These are phyloP conservation scores for Hyaloscypha hepaticicola DNA, from an alignment of 495 filamentous ascomycete genomes.

Conservation along the genomic window DNA sequence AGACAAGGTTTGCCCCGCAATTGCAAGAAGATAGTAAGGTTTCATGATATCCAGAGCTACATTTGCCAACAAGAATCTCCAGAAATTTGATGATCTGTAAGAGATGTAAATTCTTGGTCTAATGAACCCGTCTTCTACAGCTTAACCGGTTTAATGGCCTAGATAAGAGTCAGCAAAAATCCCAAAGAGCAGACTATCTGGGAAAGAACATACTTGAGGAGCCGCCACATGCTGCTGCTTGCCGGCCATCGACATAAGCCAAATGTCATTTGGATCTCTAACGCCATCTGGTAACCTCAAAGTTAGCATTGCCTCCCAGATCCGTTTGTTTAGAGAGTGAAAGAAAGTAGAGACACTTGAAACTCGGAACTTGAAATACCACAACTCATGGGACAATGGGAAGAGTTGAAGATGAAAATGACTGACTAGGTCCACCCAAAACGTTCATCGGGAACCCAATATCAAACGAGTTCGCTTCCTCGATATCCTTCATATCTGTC, in stretches of 20 bases:
- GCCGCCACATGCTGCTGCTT: slow-evolving; percentile 45
- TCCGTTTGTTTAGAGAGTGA: too few species aligned
- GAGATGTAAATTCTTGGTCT: too few species aligned
- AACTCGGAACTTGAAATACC: neutral
- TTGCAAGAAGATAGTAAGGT: too few species aligned
- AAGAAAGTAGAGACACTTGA: neutral
- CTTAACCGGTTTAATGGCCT: slow-evolving; percentile 20
- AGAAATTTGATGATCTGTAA: too few species aligned
- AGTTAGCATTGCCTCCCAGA: neutral
- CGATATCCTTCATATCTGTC: slow-evolving; percentile 66
- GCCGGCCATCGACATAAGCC: slow-evolving; percentile 44
- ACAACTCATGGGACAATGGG: neutral
- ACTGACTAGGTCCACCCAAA: slow-evolving; percentile 38
- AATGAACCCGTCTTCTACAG: neutral
- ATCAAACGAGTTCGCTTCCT: slow-evolving; percentile 59
- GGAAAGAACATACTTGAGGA: slow-evolving; percentile 25
- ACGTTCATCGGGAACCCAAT: slow-evolving; percentile 60
- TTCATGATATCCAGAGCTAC: too few species aligned
- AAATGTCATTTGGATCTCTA: slow-evolving; percentile 42
- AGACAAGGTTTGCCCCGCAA: too few species aligned
- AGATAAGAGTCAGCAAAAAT: slow-evolving; percentile 3
- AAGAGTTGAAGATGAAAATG: neutral
- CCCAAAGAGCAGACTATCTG: neutral
- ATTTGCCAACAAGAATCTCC: too few species aligned
- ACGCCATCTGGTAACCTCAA: slow-evolving; percentile 22